Evolutionary conservation across 345 rosid species (phyloP).

Genomic region (Sonneratia caseolaris): DNA sequence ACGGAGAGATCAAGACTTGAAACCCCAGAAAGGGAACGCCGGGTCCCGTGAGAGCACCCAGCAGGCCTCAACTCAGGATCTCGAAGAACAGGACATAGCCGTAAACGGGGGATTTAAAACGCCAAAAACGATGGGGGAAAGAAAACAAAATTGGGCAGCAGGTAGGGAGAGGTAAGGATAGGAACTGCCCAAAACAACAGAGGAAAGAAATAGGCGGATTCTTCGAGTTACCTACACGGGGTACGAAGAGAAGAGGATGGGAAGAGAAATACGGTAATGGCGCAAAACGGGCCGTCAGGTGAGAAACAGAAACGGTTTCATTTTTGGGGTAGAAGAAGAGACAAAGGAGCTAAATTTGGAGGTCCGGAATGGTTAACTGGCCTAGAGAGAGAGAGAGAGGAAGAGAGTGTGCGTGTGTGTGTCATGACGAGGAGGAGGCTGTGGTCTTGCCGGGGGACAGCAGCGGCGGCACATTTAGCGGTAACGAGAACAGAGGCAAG

Average conservation of each 20-base stretch:
- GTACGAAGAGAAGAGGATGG: background rate
- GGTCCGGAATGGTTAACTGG: background rate
- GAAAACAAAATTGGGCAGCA: background rate
- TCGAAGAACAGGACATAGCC: constrained; percentile 1
- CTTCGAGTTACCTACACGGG: background rate
- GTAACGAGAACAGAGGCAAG: background rate
- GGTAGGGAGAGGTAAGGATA: background rate
- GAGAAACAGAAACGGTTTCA: background rate
- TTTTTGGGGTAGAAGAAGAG: background rate
- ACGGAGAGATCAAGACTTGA: constrained; percentile 12
- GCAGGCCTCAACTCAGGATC: constrained; percentile 2
- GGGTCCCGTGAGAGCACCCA: background rate
- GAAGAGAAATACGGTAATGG: background rate
- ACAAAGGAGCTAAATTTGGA: constrained; percentile 2
- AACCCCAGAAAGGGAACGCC: constrained; percentile 3
- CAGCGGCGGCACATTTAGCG: background rate
- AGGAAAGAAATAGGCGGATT: background rate
- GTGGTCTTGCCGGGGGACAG: background rate
- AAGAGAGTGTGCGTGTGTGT: background rate
- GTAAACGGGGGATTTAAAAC: background rate
- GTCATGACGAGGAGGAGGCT: background rate
- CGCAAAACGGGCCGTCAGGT: background rate
- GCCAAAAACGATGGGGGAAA: background rate
- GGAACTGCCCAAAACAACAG: background rate
- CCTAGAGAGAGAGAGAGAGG: background rate